Conservation (phyloP, 257 asterid genomes). For the Verbena officinalis region DNA sequence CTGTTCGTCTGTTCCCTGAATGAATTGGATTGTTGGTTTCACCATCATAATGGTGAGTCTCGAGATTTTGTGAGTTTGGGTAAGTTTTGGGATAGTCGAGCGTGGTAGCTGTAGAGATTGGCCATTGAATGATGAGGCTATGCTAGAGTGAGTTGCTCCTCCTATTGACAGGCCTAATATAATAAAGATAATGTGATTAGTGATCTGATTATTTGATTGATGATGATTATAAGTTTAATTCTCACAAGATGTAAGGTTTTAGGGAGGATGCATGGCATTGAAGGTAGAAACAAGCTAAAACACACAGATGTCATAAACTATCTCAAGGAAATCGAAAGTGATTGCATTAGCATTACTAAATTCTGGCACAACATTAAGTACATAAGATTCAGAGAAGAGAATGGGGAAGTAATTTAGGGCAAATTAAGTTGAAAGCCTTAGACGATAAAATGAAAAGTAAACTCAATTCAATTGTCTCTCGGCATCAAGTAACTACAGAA, state of each 20-base stretch:
- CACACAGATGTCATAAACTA: too few relatives aligned
- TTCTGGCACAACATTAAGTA: too few relatives aligned
- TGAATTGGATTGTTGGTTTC: slow-evolving; percentile 87
- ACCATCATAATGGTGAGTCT: slow-evolving; percentile 59
- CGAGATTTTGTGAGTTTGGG: slow-evolving; percentile 24
- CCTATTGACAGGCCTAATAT: slow-evolving; percentile 49
- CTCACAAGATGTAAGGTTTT: background rate
- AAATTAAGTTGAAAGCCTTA: too few relatives aligned
- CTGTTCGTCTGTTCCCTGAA: slow-evolving; percentile 85
- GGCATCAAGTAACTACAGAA: background rate
- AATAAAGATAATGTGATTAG: slow-evolving; percentile 19
- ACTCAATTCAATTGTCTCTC: background rate
- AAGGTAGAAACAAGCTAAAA: background rate
- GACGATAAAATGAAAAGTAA: too few relatives aligned
- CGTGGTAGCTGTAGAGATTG: slow-evolving; percentile 43
- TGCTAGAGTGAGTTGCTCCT: slow-evolving; percentile 45
- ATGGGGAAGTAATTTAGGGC: too few relatives aligned
- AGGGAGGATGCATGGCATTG: too few relatives aligned
- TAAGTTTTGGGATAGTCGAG: slow-evolving; percentile 35
- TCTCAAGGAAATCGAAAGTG: too few relatives aligned
- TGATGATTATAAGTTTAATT: slow-evolving; percentile 3
- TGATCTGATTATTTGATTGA: background rate
- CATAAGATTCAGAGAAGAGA: too few relatives aligned
- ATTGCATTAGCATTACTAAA: too few relatives aligned
- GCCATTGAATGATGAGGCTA: slow-evolving; percentile 71